Evolutionary conservation across 345 rosid species (phyloP), one percentile per base, ranked within the genome.

Genomic region (Carallia brachiata): DNA sequence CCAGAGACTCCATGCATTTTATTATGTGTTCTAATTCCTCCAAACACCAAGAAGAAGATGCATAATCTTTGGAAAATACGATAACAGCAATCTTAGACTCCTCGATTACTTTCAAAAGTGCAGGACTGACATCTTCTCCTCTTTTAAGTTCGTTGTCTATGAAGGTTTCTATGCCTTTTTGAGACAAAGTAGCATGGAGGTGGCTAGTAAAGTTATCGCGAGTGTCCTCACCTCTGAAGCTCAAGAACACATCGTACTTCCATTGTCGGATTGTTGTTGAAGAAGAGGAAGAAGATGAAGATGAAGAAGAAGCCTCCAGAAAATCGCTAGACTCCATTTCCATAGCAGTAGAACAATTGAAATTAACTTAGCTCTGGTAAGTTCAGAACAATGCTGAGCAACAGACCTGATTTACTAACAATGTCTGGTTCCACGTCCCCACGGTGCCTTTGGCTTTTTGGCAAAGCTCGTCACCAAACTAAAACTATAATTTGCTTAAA

Each of bases 181-280:
- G 75, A 36, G 39, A 13, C 7, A 65, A 30, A 48, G 70, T 65
- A 36, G 48, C 27, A 36, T 72, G 6, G 9, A 72, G 70, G 23
- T 65, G 70, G 36, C 75, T 57, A 0, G 65, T 47, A 17, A 72
- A 65, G 23, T 60, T 66, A 3, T 47, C 16, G 28, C 75, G 75
- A 47, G 75, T 73, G 16, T 73, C 76, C 34, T 44, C 76, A 6
- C 70, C 70, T 66, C 75, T 64, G 23, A 71, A 71, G 36, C 75
- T 71, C 63, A 55, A 47, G 63, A 71, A 71, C 16, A 71, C 75
- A 19, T 71, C 75, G 34, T 54, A 64, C 27, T 65, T 69, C 66
- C 65, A 39, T 31, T 31, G 37, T 4, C 53, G n/a, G n/a, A n/a
- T n/a, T n/a, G n/a, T n/a, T n/a, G n/a, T n/a, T n/a, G n/a, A n/a